Percentiles rank a stretch among this genome's conserved stretches.
These are phyloP conservation scores for Forsythia suspensa DNA, from an alignment of 257 asterid species.

Conservation along the genomic window DNA sequence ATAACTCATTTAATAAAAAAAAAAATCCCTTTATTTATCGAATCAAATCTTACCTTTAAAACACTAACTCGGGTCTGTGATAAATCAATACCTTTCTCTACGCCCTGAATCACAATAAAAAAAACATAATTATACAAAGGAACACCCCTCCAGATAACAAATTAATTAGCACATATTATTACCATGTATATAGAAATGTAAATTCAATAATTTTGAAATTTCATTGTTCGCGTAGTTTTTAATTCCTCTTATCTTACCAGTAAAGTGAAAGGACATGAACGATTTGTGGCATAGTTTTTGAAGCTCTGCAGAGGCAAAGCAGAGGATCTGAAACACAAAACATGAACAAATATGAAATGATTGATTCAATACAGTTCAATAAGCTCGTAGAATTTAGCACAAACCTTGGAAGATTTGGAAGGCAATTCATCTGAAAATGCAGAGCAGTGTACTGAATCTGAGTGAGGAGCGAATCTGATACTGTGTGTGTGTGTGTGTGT, in stretches of 20 bases:
- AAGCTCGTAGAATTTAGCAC: neutral
- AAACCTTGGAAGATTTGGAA: conserved; percentile 75
- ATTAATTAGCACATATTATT: conserved; percentile 5
- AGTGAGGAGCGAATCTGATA: neutral
- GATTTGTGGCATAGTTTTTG: conserved; percentile 38
- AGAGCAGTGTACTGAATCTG: neutral
- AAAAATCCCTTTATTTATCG: neutral
- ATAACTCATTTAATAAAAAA: neutral
- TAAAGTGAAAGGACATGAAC: conserved; percentile 31
- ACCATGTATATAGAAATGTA: neutral
- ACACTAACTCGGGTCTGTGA: conserved; percentile 23
- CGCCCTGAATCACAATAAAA: conserved; percentile 37
- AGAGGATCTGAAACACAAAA: conserved; percentile 48
- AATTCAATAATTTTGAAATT: neutral
- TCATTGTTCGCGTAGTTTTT: neutral
- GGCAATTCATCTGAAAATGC: conserved; percentile 59
- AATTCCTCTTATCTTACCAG: conserved; percentile 47
- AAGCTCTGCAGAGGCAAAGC: conserved; percentile 57
- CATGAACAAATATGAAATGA: conserved; percentile 1
- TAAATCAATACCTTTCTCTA: conserved; percentile 26
- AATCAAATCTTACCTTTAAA: conserved; percentile 39
- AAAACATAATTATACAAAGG: neutral
- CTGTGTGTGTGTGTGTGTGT: neutral
- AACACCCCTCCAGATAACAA: neutral
- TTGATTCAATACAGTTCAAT: neutral